A percentile compares a stretch with the other conserved stretches of the same genome.
These are phyloP conservation scores for Diaporthe nobilis DNA, from an alignment of 2,329 filamentous ascomycete genomes.

Conservation along the genomic window DNA sequence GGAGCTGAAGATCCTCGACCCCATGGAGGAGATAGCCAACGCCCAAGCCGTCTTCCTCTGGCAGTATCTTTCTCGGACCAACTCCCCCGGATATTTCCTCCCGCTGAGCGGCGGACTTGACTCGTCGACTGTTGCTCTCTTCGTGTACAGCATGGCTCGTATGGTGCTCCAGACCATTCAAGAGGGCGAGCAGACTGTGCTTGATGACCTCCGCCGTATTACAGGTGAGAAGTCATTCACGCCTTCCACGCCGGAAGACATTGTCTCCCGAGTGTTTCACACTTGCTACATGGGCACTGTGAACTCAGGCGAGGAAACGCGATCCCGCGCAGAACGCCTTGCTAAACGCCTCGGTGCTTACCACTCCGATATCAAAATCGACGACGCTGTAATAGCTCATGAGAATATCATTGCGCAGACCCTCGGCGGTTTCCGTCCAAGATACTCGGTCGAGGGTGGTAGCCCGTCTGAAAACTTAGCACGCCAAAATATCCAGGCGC, in stretches of 20 bases:
- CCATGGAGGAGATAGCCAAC: conserved; percentile 52
- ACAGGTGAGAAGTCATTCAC: conserved; percentile 40
- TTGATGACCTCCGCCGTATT: conserved; percentile 42
- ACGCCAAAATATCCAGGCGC: conserved; percentile 78
- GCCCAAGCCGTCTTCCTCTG: conserved; percentile 46
- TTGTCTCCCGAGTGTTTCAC: conserved; percentile 43
- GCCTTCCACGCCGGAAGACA: conserved; percentile 41
- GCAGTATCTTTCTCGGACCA: conserved; percentile 44
- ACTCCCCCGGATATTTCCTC: conserved; percentile 43
- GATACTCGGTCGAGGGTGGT: conserved; percentile 71
- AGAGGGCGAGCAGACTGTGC: conserved; percentile 41
- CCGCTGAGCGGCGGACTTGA: conserved; percentile 44
- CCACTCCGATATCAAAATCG: conserved; percentile 80
- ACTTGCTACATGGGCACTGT: conserved; percentile 74
- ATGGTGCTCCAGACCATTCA: conserved; percentile 42
- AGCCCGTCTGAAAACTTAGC: conserved; percentile 70
- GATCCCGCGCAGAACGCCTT: conserved; percentile 72
- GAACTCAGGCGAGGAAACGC: conserved; percentile 71
- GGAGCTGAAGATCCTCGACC: conserved; percentile 42
- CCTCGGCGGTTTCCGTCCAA: conserved; percentile 48
- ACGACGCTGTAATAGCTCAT: conserved; percentile 73
- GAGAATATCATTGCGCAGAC: conserved; percentile 48
- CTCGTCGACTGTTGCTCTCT: conserved; percentile 44
- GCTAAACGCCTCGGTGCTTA: conserved; percentile 74
- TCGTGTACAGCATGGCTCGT: conserved; percentile 44